Percentiles rank a stretch among this genome's conserved stretches.
These are phyloP conservation scores for Aspergillus neoniger DNA, from an alignment of 2,329 filamentous ascomycete genomes.

Conservation along the genomic window DNA sequence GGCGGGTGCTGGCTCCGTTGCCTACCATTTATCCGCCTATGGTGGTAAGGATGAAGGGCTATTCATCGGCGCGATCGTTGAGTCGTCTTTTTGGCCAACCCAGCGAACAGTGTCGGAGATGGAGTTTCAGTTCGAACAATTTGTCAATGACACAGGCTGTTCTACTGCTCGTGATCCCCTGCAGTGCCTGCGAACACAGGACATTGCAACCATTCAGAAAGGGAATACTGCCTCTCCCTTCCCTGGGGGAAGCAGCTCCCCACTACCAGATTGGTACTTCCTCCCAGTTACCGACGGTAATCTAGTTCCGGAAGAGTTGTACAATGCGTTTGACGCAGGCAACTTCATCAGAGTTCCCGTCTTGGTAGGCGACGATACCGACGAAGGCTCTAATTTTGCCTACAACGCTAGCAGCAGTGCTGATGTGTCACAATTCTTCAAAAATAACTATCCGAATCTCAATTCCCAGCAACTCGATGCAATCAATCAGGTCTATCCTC, in stretches of 20 bases:
- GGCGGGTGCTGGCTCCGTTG: slow-evolving; percentile 62
- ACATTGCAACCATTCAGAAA: slow-evolving; percentile 44
- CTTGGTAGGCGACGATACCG: slow-evolving; percentile 52
- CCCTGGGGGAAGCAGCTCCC: slow-evolving; percentile 37
- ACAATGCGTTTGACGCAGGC: slow-evolving; percentile 51
- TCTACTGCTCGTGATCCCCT: slow-evolving; percentile 39
- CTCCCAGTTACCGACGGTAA: slow-evolving; percentile 57
- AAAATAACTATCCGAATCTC: slow-evolving; percentile 58
- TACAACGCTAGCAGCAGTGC: slow-evolving; percentile 47
- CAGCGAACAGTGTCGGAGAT: slow-evolving; percentile 49
- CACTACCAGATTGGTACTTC: slow-evolving; percentile 55
- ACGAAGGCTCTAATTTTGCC: slow-evolving; percentile 50
- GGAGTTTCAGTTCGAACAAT: slow-evolving; percentile 52
- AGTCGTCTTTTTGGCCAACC: slow-evolving; percentile 52
- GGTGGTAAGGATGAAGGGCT: slow-evolving; percentile 50
- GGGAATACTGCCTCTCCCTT: slow-evolving; percentile 45
- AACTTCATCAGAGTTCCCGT: slow-evolving; percentile 58
- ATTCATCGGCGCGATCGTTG: slow-evolving; percentile 52
- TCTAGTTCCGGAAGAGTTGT: slow-evolving; percentile 55
- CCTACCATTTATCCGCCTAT: slow-evolving; percentile 55
- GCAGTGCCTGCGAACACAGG: slow-evolving; percentile 48
- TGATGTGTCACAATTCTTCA: slow-evolving; percentile 56
- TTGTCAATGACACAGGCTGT: slow-evolving; percentile 49
- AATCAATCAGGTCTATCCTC: slow-evolving; percentile 57
- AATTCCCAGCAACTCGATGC: slow-evolving; percentile 49